phyloP scores from a whole-genome alignment of 2,329 filamentous ascomycete genomes.

The Celoporthe dispersa region DNA sequence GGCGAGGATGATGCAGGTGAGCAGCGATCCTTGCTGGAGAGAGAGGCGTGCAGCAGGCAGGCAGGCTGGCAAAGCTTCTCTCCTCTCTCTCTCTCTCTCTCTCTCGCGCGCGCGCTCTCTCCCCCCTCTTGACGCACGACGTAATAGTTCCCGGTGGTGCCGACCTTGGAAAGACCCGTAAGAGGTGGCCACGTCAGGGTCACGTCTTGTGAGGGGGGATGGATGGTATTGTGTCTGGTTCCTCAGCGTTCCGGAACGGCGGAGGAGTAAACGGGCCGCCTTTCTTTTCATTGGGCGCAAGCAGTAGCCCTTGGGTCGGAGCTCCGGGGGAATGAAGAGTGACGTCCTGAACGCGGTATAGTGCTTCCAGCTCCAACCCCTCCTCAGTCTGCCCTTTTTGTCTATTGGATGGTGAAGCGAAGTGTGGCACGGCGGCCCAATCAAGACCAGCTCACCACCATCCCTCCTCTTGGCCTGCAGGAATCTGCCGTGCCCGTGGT shows the following conservation, averaged over 20 bases:
- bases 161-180: background rate
- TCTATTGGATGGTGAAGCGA: constrained; percentile 10
- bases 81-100: background rate
- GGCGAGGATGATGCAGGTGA: background rate
- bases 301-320: background rate
- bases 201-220: constrained; percentile 5
- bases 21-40: background rate
- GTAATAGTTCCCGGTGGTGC: background rate
- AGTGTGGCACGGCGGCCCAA: background rate
- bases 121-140: background rate
- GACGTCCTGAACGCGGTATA: background rate
- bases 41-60: background rate
- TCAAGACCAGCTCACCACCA: background rate
- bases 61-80: too few species aligned
- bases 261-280: constrained; percentile 6
- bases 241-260: background rate
- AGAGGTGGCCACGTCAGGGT: background rate
- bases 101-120: background rate
- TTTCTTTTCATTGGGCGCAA: constrained; percentile 13
- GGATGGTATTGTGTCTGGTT: constrained; percentile 2
- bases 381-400: background rate
- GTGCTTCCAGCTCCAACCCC: background rate
- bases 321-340: background rate
- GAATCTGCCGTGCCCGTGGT: background rate
- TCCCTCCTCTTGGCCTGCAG: background rate